A percentile compares a stretch with the other conserved stretches of the same genome.
phyloP scores from a whole-genome alignment of 805 yeast species.

The Candida boleticola region DNA sequence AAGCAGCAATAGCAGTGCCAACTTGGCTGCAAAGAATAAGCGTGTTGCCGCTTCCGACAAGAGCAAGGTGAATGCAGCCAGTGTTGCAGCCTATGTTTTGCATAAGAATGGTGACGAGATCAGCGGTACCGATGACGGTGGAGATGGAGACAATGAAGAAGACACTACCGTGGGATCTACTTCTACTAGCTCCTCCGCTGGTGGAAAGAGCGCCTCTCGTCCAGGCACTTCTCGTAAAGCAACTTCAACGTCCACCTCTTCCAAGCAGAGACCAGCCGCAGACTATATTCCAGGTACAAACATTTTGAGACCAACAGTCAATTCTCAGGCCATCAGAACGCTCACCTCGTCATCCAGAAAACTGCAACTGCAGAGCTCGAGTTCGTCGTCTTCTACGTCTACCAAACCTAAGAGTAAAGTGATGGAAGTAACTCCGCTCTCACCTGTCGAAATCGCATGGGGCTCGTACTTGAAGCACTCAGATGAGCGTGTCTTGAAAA shows the following conservation, averaged over 20 bases:
- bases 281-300: slow-evolving; percentile 60
- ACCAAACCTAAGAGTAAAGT: slow-evolving; percentile 24
- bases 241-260: slow-evolving; percentile 26
- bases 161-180: slow-evolving; percentile 23
- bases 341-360: slow-evolving; percentile 10
- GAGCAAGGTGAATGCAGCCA: slow-evolving; percentile 30
- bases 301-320: slow-evolving; percentile 51
- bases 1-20: slow-evolving; percentile 4
- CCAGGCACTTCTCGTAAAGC: slow-evolving; percentile 12
- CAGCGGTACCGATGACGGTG: slow-evolving; percentile 12
- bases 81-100: slow-evolving; percentile 41
- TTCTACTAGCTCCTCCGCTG: neutral
- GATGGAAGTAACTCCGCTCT: slow-evolving; percentile 44
- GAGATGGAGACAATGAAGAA: slow-evolving; percentile 23
- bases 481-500: slow-evolving; percentile 60
- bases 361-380: slow-evolving; percentile 1
- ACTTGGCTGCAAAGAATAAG: slow-evolving; percentile 9
- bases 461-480: slow-evolving; percentile 47
- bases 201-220: neutral
- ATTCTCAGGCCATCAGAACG: slow-evolving; percentile 20
- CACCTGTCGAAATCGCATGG: slow-evolving; percentile 60
- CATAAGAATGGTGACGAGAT: slow-evolving; percentile 20
- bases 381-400: slow-evolving; percentile 7
- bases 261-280: slow-evolving; percentile 13
- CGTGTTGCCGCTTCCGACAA: slow-evolving; percentile 12